Conservation (phyloP, 2,329 filamentous ascomycete species). For the Xylaria sp. region DNA sequence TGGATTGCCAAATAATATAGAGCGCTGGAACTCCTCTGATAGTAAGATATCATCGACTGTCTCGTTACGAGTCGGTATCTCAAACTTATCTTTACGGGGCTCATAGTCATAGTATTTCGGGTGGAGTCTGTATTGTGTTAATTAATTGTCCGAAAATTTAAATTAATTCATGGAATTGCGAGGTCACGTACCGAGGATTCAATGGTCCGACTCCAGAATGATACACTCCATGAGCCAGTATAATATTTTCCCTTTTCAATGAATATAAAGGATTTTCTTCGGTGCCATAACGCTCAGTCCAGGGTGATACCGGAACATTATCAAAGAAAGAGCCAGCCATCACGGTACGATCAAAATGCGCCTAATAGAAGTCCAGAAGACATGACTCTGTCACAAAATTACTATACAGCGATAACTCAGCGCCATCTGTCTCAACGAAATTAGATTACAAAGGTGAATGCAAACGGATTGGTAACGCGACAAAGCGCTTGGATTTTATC, state of each 20-base stretch:
- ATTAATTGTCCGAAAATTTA: neutral
- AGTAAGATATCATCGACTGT: slow-evolving; percentile 8
- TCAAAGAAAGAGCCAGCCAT: neutral
- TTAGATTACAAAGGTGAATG: neutral
- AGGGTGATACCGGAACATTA: neutral
- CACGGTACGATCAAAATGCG: neutral
- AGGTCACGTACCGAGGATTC: neutral
- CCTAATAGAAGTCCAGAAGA: neutral
- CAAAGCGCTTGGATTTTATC: neutral
- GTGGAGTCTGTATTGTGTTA: slow-evolving; percentile 4
- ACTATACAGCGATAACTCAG: neutral
- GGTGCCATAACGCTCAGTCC: neutral
- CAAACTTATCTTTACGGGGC: neutral
- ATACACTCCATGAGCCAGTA: neutral
- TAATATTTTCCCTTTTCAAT: neutral
- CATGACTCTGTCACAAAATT: neutral
- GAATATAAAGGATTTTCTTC: neutral
- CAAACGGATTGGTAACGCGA: neutral
- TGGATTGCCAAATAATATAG: neutral
- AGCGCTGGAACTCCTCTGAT: slow-evolving; percentile 8
- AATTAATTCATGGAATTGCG: neutral
- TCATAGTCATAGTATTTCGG: slow-evolving; percentile 5
- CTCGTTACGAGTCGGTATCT: neutral
- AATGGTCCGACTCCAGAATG: slow-evolving; percentile 7
- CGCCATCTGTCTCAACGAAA: neutral